phyloP scores from a whole-genome alignment of 2,329 filamentous ascomycete genomes.

The Trichoderma sp. region DNA sequence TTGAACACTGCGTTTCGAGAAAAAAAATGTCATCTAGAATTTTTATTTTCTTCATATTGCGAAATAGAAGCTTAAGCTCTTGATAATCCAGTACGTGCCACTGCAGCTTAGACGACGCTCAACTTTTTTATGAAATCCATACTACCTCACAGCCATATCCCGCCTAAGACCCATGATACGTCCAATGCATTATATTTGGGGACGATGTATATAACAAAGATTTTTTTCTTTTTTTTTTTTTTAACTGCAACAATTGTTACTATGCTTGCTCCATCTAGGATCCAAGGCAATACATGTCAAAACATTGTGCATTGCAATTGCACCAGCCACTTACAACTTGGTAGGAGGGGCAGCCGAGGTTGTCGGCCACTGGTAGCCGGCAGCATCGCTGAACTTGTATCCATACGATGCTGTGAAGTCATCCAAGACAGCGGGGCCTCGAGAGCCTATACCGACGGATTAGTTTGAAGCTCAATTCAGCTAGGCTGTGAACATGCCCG shows the following conservation, averaged over 20 bases:
- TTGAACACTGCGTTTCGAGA: neutral
- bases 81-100: slow-evolving; percentile 10
- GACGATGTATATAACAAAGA: neutral
- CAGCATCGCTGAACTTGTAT: slow-evolving; percentile 97
- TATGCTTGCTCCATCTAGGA: slow-evolving; percentile 5
- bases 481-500: neutral
- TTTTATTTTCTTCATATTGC: neutral
- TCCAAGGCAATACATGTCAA: slow-evolving; percentile 14
- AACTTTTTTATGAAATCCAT: slow-evolving; percentile 13
- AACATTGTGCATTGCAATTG: slow-evolving; percentile 17
- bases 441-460: slow-evolving; percentile 67
- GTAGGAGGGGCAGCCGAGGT: slow-evolving; percentile 65
- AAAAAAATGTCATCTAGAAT: neutral
- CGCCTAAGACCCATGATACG: neutral
- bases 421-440: slow-evolving; percentile 91
- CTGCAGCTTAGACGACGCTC: slow-evolving; percentile 9
- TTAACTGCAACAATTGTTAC: slow-evolving; percentile 18
- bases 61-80: neutral
- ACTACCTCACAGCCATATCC: neutral
- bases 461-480: slow-evolving; percentile 19
- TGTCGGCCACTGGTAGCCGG: slow-evolving; percentile 92
- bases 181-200: slow-evolving; percentile 1
- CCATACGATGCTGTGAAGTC: slow-evolving; percentile 98
- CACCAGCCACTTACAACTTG: slow-evolving; percentile 67
- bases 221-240: neutral